Base-by-base conservation (phyloP, 805 yeast species). In the Candida pini region DNA sequence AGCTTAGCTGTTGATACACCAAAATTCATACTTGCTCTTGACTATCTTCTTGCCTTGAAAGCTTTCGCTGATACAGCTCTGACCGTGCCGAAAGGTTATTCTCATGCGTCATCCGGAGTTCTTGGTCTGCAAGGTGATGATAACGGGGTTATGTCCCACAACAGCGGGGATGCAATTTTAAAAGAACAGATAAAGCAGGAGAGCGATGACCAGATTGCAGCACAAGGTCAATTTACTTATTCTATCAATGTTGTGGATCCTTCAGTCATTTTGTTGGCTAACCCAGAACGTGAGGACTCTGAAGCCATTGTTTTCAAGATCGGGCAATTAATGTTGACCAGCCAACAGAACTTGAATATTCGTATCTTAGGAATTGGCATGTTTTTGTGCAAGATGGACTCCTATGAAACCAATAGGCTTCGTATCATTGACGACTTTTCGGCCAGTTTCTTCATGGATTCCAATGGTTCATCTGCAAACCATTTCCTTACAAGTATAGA, bases 261-360 rank as follows among this genome's bases (percentile, higher is more conserved):
- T 1, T 85, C 95, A 0, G 66, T 90, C 14, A 76, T 86, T 14
- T 60, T 92, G 20, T 60, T 92, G 28, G 95, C 96, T 0, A 84
- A 90, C 53, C 85, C 96, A 0, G 69, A 80, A 1, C 64, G 69
- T 6, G 53, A 59, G 2, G 69, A 78, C 40, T 76, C 95, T 0
- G 95, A 89, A 48, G 97, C 97, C 0, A 72, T 90, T 40, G 96
- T 90, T 2, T 81, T 92, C 63, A 84, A 85, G 49, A 76, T 88
- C 10, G 94, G 82, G 39, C 96, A 89, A 50, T 58, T 88, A 3
- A 61, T 81, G 29, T 53, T 85, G 3, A 71, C 90, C 0, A 76
- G 81, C 39, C 88, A 82, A 49, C 74, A 77, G 37, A 74, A 81
- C 3, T 58, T 72, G 0, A 71, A 90, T 0, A 53, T 88, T 5